Conservation (phyloP, 306 rosid genomes). For the Sindora glabra region DNA sequence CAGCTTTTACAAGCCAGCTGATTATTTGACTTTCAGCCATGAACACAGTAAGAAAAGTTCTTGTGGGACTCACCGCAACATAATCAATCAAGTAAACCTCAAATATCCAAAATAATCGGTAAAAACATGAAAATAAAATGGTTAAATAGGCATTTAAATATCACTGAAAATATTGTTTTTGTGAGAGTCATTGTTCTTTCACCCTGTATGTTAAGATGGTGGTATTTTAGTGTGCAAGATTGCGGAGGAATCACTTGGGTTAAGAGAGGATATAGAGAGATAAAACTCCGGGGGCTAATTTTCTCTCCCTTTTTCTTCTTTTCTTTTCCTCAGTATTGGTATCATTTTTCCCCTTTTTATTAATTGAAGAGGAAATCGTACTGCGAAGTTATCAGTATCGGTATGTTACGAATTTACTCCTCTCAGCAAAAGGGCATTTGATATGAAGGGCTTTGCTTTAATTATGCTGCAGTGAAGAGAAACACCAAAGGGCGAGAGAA, state of each 20-base stretch:
- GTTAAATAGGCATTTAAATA: not conserved
- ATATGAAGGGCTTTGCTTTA: constrained; percentile 33
- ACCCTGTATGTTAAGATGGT: constrained; percentile 24
- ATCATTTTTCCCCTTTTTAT: not conserved
- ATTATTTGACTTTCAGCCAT: constrained; percentile 52
- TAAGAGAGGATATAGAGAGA: no score
- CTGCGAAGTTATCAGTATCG: constrained; percentile 17
- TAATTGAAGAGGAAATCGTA: constrained; percentile 19
- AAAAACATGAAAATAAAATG: not conserved
- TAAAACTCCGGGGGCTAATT: constrained; percentile 10
- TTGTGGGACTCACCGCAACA: constrained; percentile 34
- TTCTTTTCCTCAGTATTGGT: no score
- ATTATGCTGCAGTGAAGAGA: constrained; percentile 21
- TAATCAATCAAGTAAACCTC: constrained; percentile 16
- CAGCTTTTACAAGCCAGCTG: constrained; percentile 55
- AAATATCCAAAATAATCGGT: not conserved
- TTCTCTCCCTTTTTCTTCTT: not conserved
- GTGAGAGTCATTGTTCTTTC: constrained; percentile 61
- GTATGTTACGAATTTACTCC: constrained; percentile 36
- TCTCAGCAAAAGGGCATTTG: constrained; percentile 32
- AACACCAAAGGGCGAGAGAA: no score
- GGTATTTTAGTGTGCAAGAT: constrained; percentile 13
- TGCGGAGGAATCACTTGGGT: constrained; percentile 14
- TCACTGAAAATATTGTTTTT: constrained; percentile 27
- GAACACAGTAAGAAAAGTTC: no score